Percentiles rank a stretch among this genome's conserved stretches.
These are phyloP conservation scores for Nemania abortiva DNA, from an alignment of 2,329 filamentous ascomycete species.

Conservation along the genomic window DNA sequence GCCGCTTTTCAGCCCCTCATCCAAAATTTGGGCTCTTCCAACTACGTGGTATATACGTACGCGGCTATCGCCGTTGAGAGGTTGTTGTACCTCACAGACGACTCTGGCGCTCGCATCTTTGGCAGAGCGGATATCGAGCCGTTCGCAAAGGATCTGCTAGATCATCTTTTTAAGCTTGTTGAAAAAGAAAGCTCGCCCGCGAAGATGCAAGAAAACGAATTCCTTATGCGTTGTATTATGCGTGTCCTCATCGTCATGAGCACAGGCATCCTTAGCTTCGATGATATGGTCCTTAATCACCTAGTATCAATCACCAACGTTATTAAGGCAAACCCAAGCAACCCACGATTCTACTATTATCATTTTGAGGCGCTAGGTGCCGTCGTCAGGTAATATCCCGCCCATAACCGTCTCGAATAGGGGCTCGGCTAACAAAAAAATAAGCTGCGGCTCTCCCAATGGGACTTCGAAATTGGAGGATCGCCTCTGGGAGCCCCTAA, in stretches of 20 bases:
- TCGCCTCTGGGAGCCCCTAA: slow-evolving; percentile 85
- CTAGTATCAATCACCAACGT: slow-evolving; percentile 90
- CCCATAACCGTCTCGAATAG: not conserved
- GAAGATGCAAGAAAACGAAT: slow-evolving; percentile 99
- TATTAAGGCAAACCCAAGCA: slow-evolving; percentile 95
- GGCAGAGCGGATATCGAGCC: slow-evolving; percentile 81
- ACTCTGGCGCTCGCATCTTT: slow-evolving; percentile 81
- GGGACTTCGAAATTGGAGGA: slow-evolving; percentile 81
- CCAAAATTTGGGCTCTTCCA: slow-evolving; percentile 87
- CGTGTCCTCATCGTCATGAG: slow-evolving; percentile 94
- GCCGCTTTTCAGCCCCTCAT: slow-evolving; percentile 90
- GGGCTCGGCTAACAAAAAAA: slow-evolving; percentile 7
- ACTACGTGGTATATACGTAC: slow-evolving; percentile 98
- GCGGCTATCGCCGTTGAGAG: slow-evolving; percentile 97
- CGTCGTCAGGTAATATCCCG: slow-evolving; percentile 71
- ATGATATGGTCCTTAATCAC: slow-evolving; percentile 83
- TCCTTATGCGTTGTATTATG: slow-evolving; percentile 99
- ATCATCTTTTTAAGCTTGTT: slow-evolving; percentile 91
- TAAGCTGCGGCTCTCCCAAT: slow-evolving; percentile 72
- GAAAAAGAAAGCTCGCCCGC: slow-evolving; percentile 85
- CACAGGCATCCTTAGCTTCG: slow-evolving; percentile 79
- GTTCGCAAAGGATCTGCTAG: slow-evolving; percentile 85
- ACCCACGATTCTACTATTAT: slow-evolving; percentile 98
- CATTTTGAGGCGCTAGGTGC: slow-evolving; percentile 96
- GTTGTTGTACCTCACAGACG: slow-evolving; percentile 84